Evolutionary conservation across 1,139 yeast species (phyloP), one percentile per base, ranked within the genome.

Genomic region (Suhomyces terraborum): DNA sequence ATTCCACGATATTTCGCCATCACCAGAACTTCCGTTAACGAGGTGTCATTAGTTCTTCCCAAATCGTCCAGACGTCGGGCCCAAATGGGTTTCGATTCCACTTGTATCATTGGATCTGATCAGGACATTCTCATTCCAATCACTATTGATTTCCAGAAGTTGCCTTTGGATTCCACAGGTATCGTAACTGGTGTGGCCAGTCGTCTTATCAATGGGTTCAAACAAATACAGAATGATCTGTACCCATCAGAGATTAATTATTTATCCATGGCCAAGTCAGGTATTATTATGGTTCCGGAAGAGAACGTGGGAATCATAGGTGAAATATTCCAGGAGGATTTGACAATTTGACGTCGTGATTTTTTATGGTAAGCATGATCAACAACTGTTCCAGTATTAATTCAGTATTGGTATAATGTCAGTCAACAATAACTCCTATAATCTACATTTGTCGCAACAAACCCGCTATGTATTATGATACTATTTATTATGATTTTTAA

Each of bases 111-210:
- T 32, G 88, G 88, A 1, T 78, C 84, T 2, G 64, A 75, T 13
- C 77, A 75, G 46, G 88, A 82, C 53, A 65, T 67, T 27, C 69
- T 81, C 35, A 67, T 75, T n/a, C 87, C 88, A 0, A 68, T 82
- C 4, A 65, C 74, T 1, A 72, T 82, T 28, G 83, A 82, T 53
- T 69, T 82, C 43, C 64, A 74, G n/a, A 61, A 61, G 21, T 59
- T 82, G 26, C 87, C 87, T 0, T 62, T 79, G 32, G 82, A 81
- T 54, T 69, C 81, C 6, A 80, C 84, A 7, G 88, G 88, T 36
- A 80, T 82, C 41, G 87, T 82, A 1, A 81, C 86, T 0, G 86
- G 87, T 1, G 73, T 82, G 23, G 85, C 88, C 1, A 66, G 78
- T 40, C 68, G 65, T 41, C 58, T 80, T 23, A 56, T 77, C 25